Evolutionary conservation across 2,329 filamentous ascomycete genomes (phyloP), one percentile per base, ranked within the genome.

Genomic region (Colletotrichum eleusines): DNA sequence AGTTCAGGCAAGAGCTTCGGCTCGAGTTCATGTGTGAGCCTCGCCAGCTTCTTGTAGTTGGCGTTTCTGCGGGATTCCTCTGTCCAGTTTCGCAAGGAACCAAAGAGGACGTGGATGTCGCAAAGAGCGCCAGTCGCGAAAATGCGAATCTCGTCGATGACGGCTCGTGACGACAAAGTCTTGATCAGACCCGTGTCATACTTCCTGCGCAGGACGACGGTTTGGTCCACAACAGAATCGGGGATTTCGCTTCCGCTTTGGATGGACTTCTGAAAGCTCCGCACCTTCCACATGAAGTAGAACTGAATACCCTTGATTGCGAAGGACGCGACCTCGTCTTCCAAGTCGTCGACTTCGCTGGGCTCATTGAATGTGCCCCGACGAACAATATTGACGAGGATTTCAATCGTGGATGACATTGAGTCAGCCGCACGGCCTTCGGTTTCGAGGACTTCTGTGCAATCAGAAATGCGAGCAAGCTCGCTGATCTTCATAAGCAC

Each of bases 251-350:
- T 85, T 53, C 89, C 86, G 33, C 85, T 84, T 20, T 85, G 82
- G 44, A 93, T 80, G 20, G 87, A 80, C 64, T 86, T 83, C 72
- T 85, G 84, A 71, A 94, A 77, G 63, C 86, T 84, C 63, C 89
- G 88, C 28, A 92, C 88, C 78, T 96, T 95, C 96, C 96, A 99
- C 90, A 97, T 94, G 78, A 98, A 97, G 82, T 98, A 98, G 81
- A 97, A 94, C 57, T 94, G 87, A 61, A 92, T 86, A 2, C 91
- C 87, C 74, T 92, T 92, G 76, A 97, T 92, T 38, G 94, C 91
- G 75, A 91, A 92, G 2, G 89, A 86, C 8, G 94, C 90, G 53
- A 96, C 85, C 73, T 93, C 90, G 74, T 96, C 93, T 79, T 98
- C 95, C 16, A 93, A 84, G 53, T 90, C 90, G 73, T 94, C 92